Conservation (phyloP, 2,329 filamentous ascomycete species). For the Fusarium verrucosum region DNA sequence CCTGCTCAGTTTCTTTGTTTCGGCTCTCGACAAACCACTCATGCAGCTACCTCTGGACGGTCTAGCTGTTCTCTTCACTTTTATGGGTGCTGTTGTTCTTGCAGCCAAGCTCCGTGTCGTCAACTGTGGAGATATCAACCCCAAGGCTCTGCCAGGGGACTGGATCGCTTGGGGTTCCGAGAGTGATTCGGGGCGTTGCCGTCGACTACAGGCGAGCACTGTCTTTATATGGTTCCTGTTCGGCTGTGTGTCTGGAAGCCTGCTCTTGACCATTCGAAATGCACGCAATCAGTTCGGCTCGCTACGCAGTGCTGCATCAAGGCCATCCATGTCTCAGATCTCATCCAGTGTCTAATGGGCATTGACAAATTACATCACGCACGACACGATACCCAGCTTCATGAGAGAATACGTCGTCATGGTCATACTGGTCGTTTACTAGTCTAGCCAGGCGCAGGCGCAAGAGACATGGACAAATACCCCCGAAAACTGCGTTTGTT, state of each 20-base stretch:
- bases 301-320: constrained; percentile 49
- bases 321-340: constrained; percentile 67
- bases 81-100: constrained; percentile 75
- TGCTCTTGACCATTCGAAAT: constrained; percentile 65
- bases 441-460: not conserved
- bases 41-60: constrained; percentile 66
- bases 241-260: constrained; percentile 64
- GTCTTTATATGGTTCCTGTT: constrained; percentile 86
- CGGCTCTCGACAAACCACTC: constrained; percentile 61
- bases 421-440: not conserved
- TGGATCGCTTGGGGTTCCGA: constrained; percentile 71
- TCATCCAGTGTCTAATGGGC: constrained; percentile 52
- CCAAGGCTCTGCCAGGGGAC: constrained; percentile 50
- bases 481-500: not conserved
- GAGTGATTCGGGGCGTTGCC: constrained; percentile 72
- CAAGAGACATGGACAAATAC: not conserved
- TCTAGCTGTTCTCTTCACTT: constrained; percentile 71
- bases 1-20: constrained; percentile 64
- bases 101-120: constrained; percentile 74
- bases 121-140: constrained; percentile 68
- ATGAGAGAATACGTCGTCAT: not conserved
- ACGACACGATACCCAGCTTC: not conserved
- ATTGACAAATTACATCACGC: not conserved
- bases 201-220: constrained; percentile 76
- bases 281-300: constrained; percentile 59